A percentile compares a stretch with the other conserved stretches of the same genome.
Conservation (phyloP, 2,329 filamentous ascomycete genomes). For the Xylaria digitata region DNA sequence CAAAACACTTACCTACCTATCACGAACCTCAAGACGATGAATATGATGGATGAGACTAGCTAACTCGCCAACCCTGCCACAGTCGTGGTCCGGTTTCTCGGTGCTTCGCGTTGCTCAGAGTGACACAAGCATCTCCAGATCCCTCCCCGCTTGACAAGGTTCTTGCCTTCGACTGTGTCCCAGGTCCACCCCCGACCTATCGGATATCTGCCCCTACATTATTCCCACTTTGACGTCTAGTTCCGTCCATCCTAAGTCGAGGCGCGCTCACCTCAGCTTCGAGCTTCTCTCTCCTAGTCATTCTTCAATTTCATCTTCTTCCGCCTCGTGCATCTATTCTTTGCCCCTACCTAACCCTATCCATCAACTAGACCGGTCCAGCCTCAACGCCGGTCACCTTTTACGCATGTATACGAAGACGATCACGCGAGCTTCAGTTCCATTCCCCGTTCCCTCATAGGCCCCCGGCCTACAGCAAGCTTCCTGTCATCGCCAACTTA, state of each 20-base stretch:
- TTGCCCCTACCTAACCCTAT: slow-evolving; percentile 21
- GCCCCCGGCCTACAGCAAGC: slow-evolving; percentile 49
- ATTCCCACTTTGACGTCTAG: slow-evolving; percentile 47
- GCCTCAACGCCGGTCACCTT: slow-evolving; percentile 37
- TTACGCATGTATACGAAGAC: slow-evolving; percentile 50
- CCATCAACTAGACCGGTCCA: slow-evolving; percentile 35
- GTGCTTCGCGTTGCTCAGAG: slow-evolving; percentile 36
- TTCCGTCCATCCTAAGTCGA: slow-evolving; percentile 43
- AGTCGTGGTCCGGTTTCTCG: slow-evolving; percentile 31
- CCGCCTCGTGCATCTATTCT: slow-evolving; percentile 44
- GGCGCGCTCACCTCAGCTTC: slow-evolving; percentile 45
- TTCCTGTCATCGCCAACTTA: slow-evolving; percentile 50
- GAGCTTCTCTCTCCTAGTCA: slow-evolving; percentile 41
- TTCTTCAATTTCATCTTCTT: slow-evolving; percentile 33
- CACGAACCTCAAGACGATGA: slow-evolving; percentile 11
- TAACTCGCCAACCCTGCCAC: slow-evolving; percentile 28
- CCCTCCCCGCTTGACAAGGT: slow-evolving; percentile 45
- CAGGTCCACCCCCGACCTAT: slow-evolving; percentile 47
- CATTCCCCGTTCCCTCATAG: slow-evolving; percentile 49
- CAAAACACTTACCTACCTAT: slow-evolving; percentile 1
- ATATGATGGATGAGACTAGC: slow-evolving; percentile 25
- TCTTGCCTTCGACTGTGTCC: slow-evolving; percentile 45
- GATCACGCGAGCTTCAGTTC: slow-evolving; percentile 43
- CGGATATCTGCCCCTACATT: slow-evolving; percentile 51
- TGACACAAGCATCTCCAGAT: slow-evolving; percentile 39